Conservation (phyloP, 768 basidiomycete species). For the Lentinula lateritia region DNA sequence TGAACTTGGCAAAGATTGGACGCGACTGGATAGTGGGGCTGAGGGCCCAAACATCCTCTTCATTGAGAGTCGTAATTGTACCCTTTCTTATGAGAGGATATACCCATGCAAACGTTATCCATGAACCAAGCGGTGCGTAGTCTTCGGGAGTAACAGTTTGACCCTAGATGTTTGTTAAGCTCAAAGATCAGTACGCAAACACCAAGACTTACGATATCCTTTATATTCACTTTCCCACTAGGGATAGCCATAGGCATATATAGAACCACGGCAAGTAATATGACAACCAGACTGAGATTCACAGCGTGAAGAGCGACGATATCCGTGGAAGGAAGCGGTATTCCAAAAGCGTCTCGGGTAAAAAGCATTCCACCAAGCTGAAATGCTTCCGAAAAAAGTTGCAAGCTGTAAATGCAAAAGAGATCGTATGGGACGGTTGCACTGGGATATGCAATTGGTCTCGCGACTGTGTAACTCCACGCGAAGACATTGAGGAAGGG, state of each 20-base stretch:
- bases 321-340: constrained; percentile 32
- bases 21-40: constrained; percentile 65
- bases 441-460: constrained; percentile 46
- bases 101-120: constrained; percentile 72
- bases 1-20: constrained; percentile 55
- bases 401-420: constrained; percentile 48
- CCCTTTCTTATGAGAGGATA: constrained; percentile 58
- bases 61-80: constrained; percentile 51
- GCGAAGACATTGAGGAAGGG: constrained; percentile 44
- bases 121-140: constrained; percentile 65
- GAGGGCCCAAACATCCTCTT: constrained; percentile 67
- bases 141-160: constrained; percentile 64
- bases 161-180: constrained; percentile 31
- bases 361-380: constrained; percentile 52
- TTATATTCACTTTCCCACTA: constrained; percentile 39
- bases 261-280: constrained; percentile 42
- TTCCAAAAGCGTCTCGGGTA: constrained; percentile 37
- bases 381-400: constrained; percentile 40
- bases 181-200: background rate
- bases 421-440: constrained; percentile 61
- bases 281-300: constrained; percentile 40
- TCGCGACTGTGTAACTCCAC: constrained; percentile 64
- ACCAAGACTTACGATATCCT: constrained; percentile 52
- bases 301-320: constrained; percentile 21
- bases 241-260: constrained; percentile 68